Base-by-base conservation (phyloP, 139 green algal species). In the Chara braunii region DNA sequence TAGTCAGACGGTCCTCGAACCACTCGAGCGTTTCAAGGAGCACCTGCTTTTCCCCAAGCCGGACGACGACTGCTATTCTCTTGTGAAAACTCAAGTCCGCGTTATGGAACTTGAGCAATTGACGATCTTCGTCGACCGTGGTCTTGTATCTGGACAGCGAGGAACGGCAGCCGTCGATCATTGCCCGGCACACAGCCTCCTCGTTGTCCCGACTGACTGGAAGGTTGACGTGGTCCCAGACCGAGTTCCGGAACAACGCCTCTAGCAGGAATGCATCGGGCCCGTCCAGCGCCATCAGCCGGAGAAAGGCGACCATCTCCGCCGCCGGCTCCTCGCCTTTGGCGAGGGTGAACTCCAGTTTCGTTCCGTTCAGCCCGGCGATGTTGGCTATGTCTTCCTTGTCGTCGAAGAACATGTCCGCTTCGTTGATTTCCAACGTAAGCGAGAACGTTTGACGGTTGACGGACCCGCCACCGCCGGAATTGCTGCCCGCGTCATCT, bases 181-280 rank as follows among this genome's bases (percentile, higher is more conserved):
- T 89, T n/a, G 75, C 77, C n/a, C 71, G 24, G 71, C 84, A 97
- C 26, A 95, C 74, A 2, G 77, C 80, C 23, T 67, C 51, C 80
- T 96, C 90, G 60, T 95, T 96, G 31, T 80, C 72, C 32, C 82
- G 51, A 45, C 81, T 89, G 5, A 96, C 70, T 6, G 90, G 90
- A 31, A 81, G 26, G 37, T 77, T n/a, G 55, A 74, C 28, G 43
- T 74, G 65, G 2, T 42, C 54, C 65, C 55, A 74, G 36, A 70
- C 63, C 26, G 24, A 30, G 54, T 72, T 68, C 12, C 57, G 69
- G 28, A 80, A 70, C 9, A 73, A 30, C 37, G 48, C 60, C 80
- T 96, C 90, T n/a, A 96, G 75, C 32, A 94, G 70, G 61, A 96
- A 96, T 1, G 80, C 74, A 74, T 96, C 90, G 0, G 45, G 22